Percentiles rank a stretch among this genome's conserved stretches.
Conservation (phyloP, 176 grass and related monocot species). For the Thinopyrum elongatum region DNA sequence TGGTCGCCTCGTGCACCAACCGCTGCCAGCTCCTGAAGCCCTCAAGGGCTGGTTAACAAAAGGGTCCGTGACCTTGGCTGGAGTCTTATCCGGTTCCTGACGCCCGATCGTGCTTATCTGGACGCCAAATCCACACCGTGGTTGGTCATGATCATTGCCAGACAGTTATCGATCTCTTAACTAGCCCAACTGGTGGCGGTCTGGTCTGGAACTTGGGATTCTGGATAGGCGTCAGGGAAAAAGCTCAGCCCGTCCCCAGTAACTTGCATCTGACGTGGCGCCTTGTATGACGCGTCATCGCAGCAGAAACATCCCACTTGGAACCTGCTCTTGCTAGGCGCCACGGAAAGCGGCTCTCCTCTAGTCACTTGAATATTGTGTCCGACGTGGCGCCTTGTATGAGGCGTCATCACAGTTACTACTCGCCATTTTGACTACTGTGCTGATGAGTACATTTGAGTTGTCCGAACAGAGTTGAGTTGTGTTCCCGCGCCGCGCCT, state of each 20-base stretch:
- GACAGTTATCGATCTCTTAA: not conserved
- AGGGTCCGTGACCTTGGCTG: not conserved
- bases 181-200: not conserved
- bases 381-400: not conserved
- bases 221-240: not conserved
- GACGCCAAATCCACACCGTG: not conserved
- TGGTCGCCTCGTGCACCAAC: slow-evolving; percentile 1
- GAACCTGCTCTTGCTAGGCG: too few relatives aligned
- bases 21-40: not conserved
- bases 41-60: not conserved
- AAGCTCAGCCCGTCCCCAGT: not conserved
- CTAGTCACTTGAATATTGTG: not conserved
- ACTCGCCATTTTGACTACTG: not conserved
- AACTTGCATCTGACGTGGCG: not conserved
- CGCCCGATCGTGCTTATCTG: slow-evolving; percentile 20
- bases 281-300: not conserved
- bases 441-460: not conserved
- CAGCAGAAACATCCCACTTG: not conserved
- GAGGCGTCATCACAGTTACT: not conserved
- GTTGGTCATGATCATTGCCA: not conserved
- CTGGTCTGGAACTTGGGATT: too few relatives aligned
- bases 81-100: not conserved
- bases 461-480: not conserved
- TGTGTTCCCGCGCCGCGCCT: slow-evolving; percentile 16
- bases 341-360: too few relatives aligned